These are phyloP conservation scores for Mycena epipterygia DNA, from an alignment of 768 basidiomycete species.

Conservation along the genomic window DNA sequence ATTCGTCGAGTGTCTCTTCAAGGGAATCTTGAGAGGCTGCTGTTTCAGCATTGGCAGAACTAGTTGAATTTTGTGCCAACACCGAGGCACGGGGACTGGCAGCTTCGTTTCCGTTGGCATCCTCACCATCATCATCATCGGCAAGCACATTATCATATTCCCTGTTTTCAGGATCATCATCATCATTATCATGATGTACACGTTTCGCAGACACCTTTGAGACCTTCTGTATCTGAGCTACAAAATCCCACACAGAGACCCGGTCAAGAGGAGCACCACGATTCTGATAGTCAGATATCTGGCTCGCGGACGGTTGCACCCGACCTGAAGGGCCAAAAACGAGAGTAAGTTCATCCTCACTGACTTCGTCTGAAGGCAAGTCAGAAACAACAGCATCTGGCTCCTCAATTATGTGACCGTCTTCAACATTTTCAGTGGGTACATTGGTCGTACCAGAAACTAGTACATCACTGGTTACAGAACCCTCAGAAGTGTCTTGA, in stretches of 20 bases:
- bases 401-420: background rate
- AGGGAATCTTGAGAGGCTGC: too few species aligned
- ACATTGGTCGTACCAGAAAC: too few species aligned
- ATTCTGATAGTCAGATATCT: slow-evolving; percentile 1
- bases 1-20: too few species aligned
- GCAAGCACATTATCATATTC: too few species aligned
- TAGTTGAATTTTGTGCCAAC: too few species aligned
- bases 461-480: background rate
- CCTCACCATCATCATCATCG: too few species aligned
- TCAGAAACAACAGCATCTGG: background rate
- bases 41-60: too few species aligned
- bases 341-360: background rate
- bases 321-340: background rate
- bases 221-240: background rate
- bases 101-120: too few species aligned
- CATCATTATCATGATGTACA: background rate
- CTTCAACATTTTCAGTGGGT: background rate
- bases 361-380: background rate
- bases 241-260: background rate
- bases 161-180: background rate
- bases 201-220: background rate
- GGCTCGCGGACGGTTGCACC: background rate
- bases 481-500: background rate
- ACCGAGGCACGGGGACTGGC: too few species aligned
- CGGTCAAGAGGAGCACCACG: background rate